A percentile compares a stretch with the other conserved stretches of the same genome.
phyloP scores from a whole-genome alignment of 2,329 filamentous ascomycete genomes.

The Colletotrichum kahawae region DNA sequence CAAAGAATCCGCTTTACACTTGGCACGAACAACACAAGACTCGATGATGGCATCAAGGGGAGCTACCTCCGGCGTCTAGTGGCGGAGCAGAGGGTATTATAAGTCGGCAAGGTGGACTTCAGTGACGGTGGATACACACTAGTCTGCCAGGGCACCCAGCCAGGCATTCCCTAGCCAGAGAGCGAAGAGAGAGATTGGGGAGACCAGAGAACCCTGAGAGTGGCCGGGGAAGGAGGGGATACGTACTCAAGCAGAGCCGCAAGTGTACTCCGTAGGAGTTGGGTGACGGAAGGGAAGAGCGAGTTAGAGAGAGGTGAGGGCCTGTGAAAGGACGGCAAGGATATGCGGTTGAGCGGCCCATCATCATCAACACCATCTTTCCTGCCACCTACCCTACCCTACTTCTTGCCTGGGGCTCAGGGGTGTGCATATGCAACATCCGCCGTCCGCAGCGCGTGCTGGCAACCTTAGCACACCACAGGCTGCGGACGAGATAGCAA shows the following conservation, averaged over 20 bases:
- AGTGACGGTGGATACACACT: background rate
- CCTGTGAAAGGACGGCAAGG: constrained; percentile 6
- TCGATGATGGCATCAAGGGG: background rate
- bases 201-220: background rate
- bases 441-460: background rate
- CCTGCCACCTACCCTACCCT: background rate
- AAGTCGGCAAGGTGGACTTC: background rate
- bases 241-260: constrained; percentile 17
- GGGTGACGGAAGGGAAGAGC: background rate
- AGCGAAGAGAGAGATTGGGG: background rate
- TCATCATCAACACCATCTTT: background rate
- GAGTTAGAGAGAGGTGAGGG: background rate
- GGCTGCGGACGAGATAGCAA: background rate
- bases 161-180: background rate
- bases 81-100: constrained; percentile 11
- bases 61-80: background rate
- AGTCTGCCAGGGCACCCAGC: background rate
- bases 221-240: background rate
- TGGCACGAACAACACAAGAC: background rate
- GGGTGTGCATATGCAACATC: background rate
- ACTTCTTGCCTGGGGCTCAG: background rate
- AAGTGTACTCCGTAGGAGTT: background rate
- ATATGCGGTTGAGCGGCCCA: background rate
- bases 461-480: constrained; percentile 3
- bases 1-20: background rate